Percentiles rank a stretch among this genome's conserved stretches.
Evolutionary conservation across 768 basidiomycete species (phyloP).

Genomic region (Podaxis sp.): DNA sequence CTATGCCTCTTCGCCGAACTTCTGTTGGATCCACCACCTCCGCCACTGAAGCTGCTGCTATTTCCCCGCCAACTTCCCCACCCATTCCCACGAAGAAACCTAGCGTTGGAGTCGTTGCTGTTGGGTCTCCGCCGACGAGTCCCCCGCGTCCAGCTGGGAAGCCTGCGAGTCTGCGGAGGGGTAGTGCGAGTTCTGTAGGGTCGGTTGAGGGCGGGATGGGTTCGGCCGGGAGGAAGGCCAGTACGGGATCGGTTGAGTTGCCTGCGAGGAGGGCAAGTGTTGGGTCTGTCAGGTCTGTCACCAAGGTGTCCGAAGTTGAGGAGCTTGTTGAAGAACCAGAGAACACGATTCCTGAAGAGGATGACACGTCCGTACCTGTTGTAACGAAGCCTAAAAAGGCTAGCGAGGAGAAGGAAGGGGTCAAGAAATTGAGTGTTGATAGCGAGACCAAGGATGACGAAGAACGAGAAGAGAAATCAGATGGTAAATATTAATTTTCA

Average conservation of each 20-base stretch:
- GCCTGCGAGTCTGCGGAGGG: slow-evolving; percentile 1
- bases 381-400: background rate
- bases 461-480: slow-evolving; percentile 18
- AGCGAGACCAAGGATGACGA: slow-evolving; percentile 18
- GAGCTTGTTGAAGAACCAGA: slow-evolving; percentile 8
- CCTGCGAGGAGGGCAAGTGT: slow-evolving; percentile 4
- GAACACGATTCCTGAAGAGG: background rate
- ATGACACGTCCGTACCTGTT: background rate
- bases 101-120: background rate
- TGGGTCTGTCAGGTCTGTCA: slow-evolving; percentile 2
- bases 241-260: background rate
- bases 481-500: slow-evolving; percentile 36
- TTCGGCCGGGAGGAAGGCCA: background rate
- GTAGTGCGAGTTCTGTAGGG: background rate
- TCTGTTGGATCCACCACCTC: slow-evolving; percentile 18
- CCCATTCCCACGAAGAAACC: slow-evolving; percentile 1
- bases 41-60: background rate
- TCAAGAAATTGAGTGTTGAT: background rate
- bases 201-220: background rate
- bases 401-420: background rate
- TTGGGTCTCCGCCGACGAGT: background rate
- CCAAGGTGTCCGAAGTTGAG: background rate
- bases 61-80: slow-evolving; percentile 10
- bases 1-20: slow-evolving; percentile 23
- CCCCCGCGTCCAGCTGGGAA: slow-evolving; percentile 8